phyloP scores from a whole-genome alignment of 129 eudicot species.

The Daucus carota region DNA sequence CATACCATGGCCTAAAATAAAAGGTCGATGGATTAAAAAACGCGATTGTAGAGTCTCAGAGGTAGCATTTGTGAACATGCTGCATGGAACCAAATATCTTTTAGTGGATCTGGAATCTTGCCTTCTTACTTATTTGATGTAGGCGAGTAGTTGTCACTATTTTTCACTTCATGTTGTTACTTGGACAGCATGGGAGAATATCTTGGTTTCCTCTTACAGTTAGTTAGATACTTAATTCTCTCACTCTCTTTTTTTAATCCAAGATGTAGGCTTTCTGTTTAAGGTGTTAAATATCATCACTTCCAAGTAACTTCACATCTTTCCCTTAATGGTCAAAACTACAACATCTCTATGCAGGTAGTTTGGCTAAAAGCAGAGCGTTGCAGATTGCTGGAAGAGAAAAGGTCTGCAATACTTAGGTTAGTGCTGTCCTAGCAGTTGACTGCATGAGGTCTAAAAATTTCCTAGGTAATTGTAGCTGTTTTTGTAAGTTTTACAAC shows the following conservation, averaged over 20 bases:
- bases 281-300: background rate
- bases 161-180: background rate
- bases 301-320: background rate
- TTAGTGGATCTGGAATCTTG: background rate
- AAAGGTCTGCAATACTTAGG: constrained; percentile 85
- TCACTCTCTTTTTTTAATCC: no score
- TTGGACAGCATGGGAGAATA: background rate
- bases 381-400: constrained; percentile 84
- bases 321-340: constrained; percentile 6
- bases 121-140: background rate
- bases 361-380: constrained; percentile 84
- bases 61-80: background rate
- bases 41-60: background rate
- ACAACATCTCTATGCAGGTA: constrained; percentile 51
- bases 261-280: background rate
- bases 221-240: no score
- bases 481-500: background rate
- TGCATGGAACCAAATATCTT: background rate
- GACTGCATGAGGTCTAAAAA: constrained; percentile 2
- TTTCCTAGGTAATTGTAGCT: background rate
- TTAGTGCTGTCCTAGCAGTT: constrained; percentile 26
- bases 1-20: background rate
- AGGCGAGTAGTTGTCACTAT: background rate
- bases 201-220: background rate
- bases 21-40: background rate